phyloP scores from a whole-genome alignment of 2,329 filamentous ascomycete species.

The Botrytis medusae region DNA sequence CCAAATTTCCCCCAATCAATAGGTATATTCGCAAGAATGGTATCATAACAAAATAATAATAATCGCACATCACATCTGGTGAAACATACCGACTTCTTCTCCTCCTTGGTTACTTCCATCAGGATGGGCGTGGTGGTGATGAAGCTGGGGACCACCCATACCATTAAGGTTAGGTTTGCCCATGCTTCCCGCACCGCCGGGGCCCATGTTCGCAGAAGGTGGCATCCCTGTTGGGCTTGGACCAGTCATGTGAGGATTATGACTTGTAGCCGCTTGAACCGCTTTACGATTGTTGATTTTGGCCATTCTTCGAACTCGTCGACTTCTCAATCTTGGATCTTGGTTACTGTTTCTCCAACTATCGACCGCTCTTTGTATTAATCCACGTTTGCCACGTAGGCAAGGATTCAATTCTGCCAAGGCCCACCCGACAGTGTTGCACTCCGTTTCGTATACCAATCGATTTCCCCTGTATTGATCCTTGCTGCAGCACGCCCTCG shows the following conservation, averaged over 20 bases:
- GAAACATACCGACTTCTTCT: slow-evolving; percentile 94
- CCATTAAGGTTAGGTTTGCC: slow-evolving; percentile 64
- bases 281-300: slow-evolving; percentile 90
- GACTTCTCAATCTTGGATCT: slow-evolving; percentile 84
- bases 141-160: slow-evolving; percentile 62
- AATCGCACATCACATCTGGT: slow-evolving; percentile 64
- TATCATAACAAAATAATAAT: slow-evolving; percentile 40
- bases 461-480: slow-evolving; percentile 96
- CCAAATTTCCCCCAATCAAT: slow-evolving; percentile 28
- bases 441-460: slow-evolving; percentile 95
- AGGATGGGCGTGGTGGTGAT: slow-evolving; percentile 72
- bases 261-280: slow-evolving; percentile 55
- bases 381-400: slow-evolving; percentile 85
- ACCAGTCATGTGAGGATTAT: slow-evolving; percentile 62
- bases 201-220: slow-evolving; percentile 60
- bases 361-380: slow-evolving; percentile 96
- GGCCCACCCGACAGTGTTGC: slow-evolving; percentile 99
- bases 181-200: slow-evolving; percentile 54
- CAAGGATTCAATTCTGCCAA: slow-evolving; percentile 89
- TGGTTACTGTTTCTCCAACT: slow-evolving; percentile 99
- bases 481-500: slow-evolving; percentile 89
- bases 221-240: slow-evolving; percentile 66
- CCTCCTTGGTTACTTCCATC: slow-evolving; percentile 66
- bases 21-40: slow-evolving; percentile 37
- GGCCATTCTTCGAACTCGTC: slow-evolving; percentile 89